Conservation (phyloP, 192 early-diverging fungal genomes). For the Dimargaris xerosporica region DNA sequence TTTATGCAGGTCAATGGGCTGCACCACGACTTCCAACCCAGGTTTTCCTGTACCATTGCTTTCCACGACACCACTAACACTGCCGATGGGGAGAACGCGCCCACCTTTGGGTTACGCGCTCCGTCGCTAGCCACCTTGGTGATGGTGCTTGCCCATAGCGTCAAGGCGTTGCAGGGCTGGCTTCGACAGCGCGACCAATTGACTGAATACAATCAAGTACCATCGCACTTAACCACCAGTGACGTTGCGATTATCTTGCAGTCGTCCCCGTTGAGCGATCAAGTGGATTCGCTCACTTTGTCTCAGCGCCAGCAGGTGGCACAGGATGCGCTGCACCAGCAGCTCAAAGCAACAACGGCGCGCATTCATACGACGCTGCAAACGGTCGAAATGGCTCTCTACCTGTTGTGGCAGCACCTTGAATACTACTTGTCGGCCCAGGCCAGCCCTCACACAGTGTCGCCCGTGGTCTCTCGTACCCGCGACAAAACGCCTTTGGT, state of each 20-base stretch:
- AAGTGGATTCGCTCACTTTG: slow-evolving; percentile 17
- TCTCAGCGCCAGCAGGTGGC: slow-evolving; percentile 27
- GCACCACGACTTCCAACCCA: not conserved
- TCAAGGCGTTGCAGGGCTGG: not conserved
- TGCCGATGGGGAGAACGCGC: not conserved
- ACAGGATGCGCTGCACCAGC: slow-evolving; percentile 20
- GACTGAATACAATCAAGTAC: not conserved
- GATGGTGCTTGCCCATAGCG: not conserved
- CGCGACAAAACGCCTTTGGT: not conserved
- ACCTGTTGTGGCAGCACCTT: slow-evolving; percentile 61
- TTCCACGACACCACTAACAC: not conserved
- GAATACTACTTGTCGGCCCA: slow-evolving; percentile 29
- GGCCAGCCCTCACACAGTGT: no score
- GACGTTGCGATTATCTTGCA: not conserved
- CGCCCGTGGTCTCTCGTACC: not conserved
- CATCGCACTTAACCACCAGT: not conserved
- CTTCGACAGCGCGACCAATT: not conserved
- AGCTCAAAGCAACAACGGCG: slow-evolving; percentile 19
- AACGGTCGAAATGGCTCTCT: slow-evolving; percentile 37
- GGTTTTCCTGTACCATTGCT: not conserved
- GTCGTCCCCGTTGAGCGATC: not conserved
- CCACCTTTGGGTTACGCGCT: not conserved
- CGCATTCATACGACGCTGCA: slow-evolving; percentile 28
- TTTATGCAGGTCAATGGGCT: not conserved
- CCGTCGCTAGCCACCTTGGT: slow-evolving; percentile 1